These are phyloP conservation scores for Nematodospora valgi DNA, from an alignment of 805 yeast species.

Conservation along the genomic window DNA sequence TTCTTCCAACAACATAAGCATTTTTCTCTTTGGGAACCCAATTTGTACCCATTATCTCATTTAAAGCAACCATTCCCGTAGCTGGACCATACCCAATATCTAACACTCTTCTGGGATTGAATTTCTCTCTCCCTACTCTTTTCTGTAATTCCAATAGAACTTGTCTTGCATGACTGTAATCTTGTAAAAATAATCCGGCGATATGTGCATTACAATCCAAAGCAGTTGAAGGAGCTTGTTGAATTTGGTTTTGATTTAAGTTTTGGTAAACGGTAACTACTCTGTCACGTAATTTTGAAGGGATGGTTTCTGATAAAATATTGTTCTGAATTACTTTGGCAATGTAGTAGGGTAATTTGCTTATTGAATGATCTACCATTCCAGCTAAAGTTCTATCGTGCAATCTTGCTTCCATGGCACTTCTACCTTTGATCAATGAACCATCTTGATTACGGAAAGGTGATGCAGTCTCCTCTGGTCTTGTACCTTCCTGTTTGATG, in stretches of 20 bases:
- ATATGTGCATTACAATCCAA: slow-evolving; percentile 75
- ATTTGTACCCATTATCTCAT: slow-evolving; percentile 68
- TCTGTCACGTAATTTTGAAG: slow-evolving; percentile 59
- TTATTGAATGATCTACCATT: slow-evolving; percentile 47
- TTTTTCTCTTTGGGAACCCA: slow-evolving; percentile 64
- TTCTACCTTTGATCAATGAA: slow-evolving; percentile 39
- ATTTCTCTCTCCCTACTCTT: slow-evolving; percentile 46
- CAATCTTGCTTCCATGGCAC: slow-evolving; percentile 51
- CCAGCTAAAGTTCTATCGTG: slow-evolving; percentile 58
- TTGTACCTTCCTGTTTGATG: too few relatives aligned
- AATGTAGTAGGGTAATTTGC: slow-evolving; percentile 54
- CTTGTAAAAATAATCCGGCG: slow-evolving; percentile 76
- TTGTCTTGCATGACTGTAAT: slow-evolving; percentile 67
- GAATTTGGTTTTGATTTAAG: slow-evolving; percentile 52
- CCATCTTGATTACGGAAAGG: slow-evolving; percentile 40
- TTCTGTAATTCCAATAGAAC: slow-evolving; percentile 62
- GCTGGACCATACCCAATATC: slow-evolving; percentile 92
- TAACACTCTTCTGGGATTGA: slow-evolving; percentile 64
- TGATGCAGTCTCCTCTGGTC: too few relatives aligned
- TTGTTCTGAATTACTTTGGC: slow-evolving; percentile 60
- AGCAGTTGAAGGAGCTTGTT: slow-evolving; percentile 39
- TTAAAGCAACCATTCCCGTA: slow-evolving; percentile 83
- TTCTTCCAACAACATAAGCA: slow-evolving; percentile 65
- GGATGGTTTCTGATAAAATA: slow-evolving; percentile 56
- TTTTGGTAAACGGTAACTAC: slow-evolving; percentile 55